Base-by-base conservation (phyloP, 208 protist genomes). In the Porcisia hertigi region DNA sequence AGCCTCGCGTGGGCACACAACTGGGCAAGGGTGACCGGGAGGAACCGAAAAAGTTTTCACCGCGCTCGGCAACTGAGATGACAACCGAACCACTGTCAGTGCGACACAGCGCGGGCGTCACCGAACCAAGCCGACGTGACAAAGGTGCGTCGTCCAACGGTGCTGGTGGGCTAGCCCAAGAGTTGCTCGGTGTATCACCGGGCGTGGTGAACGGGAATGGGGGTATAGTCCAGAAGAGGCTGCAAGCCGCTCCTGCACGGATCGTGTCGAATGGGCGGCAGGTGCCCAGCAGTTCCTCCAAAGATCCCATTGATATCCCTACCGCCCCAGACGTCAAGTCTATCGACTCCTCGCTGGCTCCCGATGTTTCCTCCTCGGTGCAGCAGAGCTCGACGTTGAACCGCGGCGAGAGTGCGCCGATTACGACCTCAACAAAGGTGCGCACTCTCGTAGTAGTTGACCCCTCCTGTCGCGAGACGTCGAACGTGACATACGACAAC, bases 371-470 rank as follows among this genome's bases (percentile, higher is more conserved):
- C 45, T 66, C 82, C 14, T 70, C 80, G 16, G 77, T 64, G 65
- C 43, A 49, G 55, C 71, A 80, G 64, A 77, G 54, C 67, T 71
- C 69, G 23, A 77, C 66, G 53, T 59, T 45, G 39, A 34, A 77
- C 69, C 66, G 71, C 49, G 59, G 73, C 49, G 73, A 75, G 8
- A 70, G 55, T 43, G 57, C 67, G 52, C 73, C 73, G 67, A 73
- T 80, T 52, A 79, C 82, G 20, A 60, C 57, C 3, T 88, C 86
- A n/a, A 90, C 88, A 16, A 91, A 91, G 77, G 88, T 95, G 63
- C 84, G 84, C 43, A 93, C 88, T 9, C 80, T 95, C 45, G 88
- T 95, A 36, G 63, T 95, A 8, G 67, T 95, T 25, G 91, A 95
- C 69, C 75, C 86, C 8, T 78, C 60, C 58, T 92, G 88, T 73